Conservation (phyloP, 164 flowering plant genomes). For the Nymphaea thermarum region DNA sequence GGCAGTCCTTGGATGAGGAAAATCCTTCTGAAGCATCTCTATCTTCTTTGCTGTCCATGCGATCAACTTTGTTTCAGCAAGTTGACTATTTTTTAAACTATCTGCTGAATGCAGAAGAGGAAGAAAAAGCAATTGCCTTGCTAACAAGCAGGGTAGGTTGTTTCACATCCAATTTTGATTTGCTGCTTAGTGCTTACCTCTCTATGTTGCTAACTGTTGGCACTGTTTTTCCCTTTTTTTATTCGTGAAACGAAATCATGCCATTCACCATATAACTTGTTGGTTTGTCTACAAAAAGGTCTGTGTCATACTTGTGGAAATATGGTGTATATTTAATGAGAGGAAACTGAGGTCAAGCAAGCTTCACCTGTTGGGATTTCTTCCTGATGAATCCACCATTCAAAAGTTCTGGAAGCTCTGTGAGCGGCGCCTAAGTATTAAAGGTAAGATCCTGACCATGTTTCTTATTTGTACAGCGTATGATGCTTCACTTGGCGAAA, state of each 20-base stretch:
- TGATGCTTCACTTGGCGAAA: too few species aligned
- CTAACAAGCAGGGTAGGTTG: constrained; percentile 67
- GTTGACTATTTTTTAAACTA: constrained; percentile 41
- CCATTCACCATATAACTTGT: neutral
- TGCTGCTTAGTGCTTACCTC: neutral
- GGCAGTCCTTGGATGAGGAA: constrained; percentile 48
- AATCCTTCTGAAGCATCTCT: constrained; percentile 51
- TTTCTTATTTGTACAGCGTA: too few species aligned
- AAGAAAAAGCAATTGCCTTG: constrained; percentile 27
- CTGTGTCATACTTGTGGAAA: constrained; percentile 60
- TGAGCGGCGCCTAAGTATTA: constrained; percentile 51
- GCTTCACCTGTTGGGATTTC: constrained; percentile 58
- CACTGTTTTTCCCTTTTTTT: neutral
- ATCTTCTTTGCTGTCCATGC: constrained; percentile 51
- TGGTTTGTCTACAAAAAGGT: constrained; percentile 35
- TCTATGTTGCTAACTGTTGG: neutral
- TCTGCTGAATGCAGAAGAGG: constrained; percentile 24
- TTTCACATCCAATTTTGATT: neutral
- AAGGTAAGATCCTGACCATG: constrained; percentile 33
- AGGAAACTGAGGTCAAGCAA: constrained; percentile 50
- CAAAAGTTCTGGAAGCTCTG: constrained; percentile 78
- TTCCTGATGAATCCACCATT: constrained; percentile 44
- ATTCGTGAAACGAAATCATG: neutral
- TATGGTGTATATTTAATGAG: constrained; percentile 70
- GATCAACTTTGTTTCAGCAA: constrained; percentile 51